Conservation (phyloP, 345 rosid species). For the Camelina laxa region DNA sequence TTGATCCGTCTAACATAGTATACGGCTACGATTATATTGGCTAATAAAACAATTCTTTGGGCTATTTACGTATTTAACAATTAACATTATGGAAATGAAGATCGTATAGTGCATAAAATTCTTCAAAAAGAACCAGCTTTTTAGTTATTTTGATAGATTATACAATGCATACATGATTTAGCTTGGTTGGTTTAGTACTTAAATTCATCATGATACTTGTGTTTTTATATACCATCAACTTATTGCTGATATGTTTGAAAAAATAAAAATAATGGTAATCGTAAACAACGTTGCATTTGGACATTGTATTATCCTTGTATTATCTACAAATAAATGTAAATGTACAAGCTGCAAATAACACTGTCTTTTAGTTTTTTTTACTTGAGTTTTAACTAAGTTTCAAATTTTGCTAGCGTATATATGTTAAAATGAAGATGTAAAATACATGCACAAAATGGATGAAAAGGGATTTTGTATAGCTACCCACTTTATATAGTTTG, state of each 20-base stretch:
- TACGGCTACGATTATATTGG: constrained; percentile 25
- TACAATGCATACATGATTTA: too few relatives aligned
- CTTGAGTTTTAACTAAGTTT: not conserved
- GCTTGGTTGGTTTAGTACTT: not conserved
- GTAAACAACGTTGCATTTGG: not conserved
- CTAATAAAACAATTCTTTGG: too few relatives aligned
- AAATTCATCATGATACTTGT: not conserved
- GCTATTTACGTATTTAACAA: too few relatives aligned
- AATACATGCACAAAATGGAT: not conserved
- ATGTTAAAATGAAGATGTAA: not conserved
- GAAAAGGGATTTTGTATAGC: too few relatives aligned
- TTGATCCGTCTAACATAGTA: not conserved
- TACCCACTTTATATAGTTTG: too few relatives aligned
- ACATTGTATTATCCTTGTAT: too few relatives aligned
- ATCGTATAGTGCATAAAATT: too few relatives aligned
- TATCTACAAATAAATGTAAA: too few relatives aligned
- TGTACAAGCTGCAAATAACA: not conserved
- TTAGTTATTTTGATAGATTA: too few relatives aligned
- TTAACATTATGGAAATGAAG: not conserved
- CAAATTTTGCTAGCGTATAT: not conserved
- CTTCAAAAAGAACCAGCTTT: too few relatives aligned
- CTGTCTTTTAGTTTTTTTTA: too few relatives aligned
- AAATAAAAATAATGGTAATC: too few relatives aligned
- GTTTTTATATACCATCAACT: not conserved
- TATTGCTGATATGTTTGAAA: not conserved